These are phyloP conservation scores for Neocatenulostroma microsporum DNA, from an alignment of 2,329 filamentous ascomycete species.

Conservation along the genomic window DNA sequence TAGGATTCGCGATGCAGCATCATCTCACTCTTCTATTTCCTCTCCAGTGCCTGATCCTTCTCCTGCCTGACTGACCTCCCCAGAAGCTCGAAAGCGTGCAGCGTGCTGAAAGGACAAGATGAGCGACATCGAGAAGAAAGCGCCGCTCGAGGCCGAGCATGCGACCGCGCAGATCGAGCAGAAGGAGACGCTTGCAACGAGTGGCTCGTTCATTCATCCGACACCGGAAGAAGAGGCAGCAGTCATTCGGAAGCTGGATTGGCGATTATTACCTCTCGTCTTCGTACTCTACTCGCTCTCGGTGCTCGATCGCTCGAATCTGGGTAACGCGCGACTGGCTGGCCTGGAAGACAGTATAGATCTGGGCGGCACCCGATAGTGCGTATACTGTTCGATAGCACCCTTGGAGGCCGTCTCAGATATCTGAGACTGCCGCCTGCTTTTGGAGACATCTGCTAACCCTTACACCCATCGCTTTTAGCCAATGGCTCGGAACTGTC, in stretches of 20 bases:
- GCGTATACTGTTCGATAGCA: too few species aligned
- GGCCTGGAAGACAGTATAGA: conserved; percentile 24
- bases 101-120: too few species aligned
- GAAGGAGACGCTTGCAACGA: conserved; percentile 3
- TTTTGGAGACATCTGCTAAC: too few species aligned
- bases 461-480: too few species aligned
- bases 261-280: conserved; percentile 24
- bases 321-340: conserved; percentile 35
- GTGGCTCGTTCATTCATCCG: conserved; percentile 14
- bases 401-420: too few species aligned
- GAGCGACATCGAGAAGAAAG: conserved; percentile 12
- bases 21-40: too few species aligned
- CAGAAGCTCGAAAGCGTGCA: too few species aligned
- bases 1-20: too few species aligned
- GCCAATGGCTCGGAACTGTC: conserved; percentile 46
- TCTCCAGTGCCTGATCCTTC: too few species aligned
- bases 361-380: conserved; percentile 34
- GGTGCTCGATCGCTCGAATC: conserved; percentile 26
- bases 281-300: conserved; percentile 27
- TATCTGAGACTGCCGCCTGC: too few species aligned
- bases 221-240: conserved; percentile 20
- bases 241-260: conserved; percentile 29
- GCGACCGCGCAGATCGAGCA: conserved; percentile 5
- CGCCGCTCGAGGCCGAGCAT: conserved; percentile 1
- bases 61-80: too few species aligned